phyloP scores from a whole-genome alignment of 2,329 filamentous ascomycete species.

The Plectosphaerella cucumerina region DNA sequence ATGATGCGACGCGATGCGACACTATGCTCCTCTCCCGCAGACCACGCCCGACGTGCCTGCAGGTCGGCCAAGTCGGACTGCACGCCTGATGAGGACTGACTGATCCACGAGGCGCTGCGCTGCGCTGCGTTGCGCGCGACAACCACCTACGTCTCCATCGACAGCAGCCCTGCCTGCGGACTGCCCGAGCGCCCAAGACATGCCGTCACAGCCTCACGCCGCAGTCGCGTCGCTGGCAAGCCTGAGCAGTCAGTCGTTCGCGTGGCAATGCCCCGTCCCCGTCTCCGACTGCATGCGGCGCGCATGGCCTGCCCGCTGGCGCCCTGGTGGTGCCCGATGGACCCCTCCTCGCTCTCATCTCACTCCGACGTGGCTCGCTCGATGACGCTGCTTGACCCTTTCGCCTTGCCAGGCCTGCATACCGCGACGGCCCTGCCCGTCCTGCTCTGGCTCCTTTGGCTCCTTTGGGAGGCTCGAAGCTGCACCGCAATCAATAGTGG shows the following conservation, averaged over 20 bases:
- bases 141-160: too few relatives aligned
- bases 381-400: neutral
- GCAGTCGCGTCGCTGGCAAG: too few relatives aligned
- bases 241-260: too few relatives aligned
- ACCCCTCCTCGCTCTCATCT: neutral
- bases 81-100: too few relatives aligned
- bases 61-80: too few relatives aligned
- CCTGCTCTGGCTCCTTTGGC: neutral
- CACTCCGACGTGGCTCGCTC: neutral
- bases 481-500: neutral
- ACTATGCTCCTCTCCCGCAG: too few relatives aligned
- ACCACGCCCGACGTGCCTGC: too few relatives aligned
- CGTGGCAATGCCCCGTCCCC: neutral
- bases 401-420: neutral
- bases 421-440: neutral
- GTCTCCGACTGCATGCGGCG: neutral
- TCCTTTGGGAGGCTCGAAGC: neutral
- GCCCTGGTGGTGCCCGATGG: neutral
- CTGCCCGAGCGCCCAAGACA: too few relatives aligned
- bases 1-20: too few relatives aligned
- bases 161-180: too few relatives aligned
- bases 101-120: too few relatives aligned
- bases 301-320: neutral
- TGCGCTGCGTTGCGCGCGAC: too few relatives aligned
- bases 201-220: neutral